phyloP scores from a whole-genome alignment of 257 asterid species.

The Capsicum chinense region DNA sequence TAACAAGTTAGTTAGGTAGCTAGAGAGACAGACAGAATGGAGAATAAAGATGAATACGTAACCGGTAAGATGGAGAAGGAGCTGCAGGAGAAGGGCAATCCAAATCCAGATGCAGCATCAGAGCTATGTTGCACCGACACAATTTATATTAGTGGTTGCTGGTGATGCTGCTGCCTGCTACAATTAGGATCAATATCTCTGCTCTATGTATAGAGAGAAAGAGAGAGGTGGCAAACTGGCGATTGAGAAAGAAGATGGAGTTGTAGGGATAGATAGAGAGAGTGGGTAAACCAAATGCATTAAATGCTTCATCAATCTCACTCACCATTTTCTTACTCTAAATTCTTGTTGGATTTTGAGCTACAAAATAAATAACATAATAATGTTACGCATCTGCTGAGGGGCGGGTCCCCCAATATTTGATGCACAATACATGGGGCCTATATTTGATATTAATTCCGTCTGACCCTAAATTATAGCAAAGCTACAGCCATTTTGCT shows the following conservation, averaged over 20 bases:
- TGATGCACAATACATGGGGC: too few relatives aligned
- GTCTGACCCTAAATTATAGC: not conserved
- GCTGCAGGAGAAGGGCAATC: slow-evolving; percentile 37
- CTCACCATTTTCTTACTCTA: slow-evolving; percentile 20
- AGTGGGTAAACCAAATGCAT: slow-evolving; percentile 26
- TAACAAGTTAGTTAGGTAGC: not conserved
- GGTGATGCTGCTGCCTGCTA: not conserved
- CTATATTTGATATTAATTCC: too few relatives aligned
- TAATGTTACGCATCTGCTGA: not conserved
- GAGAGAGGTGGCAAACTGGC: not conserved
- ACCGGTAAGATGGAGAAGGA: not conserved
- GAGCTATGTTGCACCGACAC: slow-evolving; percentile 10
- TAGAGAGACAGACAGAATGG: not conserved
- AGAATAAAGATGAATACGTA: not conserved
- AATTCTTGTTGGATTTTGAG: not conserved
- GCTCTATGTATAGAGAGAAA: not conserved
- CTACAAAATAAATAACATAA: not conserved
- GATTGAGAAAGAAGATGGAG: slow-evolving; percentile 11
- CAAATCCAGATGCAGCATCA: slow-evolving; percentile 30
- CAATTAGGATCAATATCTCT: not conserved
- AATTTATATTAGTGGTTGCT: not conserved
- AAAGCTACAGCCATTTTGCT: not conserved
- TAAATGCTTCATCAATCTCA: slow-evolving; percentile 21
- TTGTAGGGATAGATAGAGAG: slow-evolving; percentile 16
- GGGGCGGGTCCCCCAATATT: too few relatives aligned